A percentile compares a stretch with the other conserved stretches of the same genome.
Conservation (phyloP, 257 asterid species). For the Solanum pinnatisectum region DNA sequence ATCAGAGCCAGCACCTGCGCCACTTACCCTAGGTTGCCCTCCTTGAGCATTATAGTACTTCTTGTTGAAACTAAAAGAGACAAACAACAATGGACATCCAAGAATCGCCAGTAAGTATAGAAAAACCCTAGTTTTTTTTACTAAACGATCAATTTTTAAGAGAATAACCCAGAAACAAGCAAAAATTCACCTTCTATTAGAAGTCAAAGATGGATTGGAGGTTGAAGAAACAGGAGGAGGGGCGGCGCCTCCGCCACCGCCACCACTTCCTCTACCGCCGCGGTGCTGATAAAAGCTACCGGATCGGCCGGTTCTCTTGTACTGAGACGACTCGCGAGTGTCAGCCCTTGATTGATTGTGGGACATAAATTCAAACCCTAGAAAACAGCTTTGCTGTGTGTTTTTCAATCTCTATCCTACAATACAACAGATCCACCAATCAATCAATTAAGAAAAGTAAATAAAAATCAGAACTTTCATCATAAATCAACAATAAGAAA, state of each 20-base stretch:
- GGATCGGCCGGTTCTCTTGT: slow-evolving; percentile 28
- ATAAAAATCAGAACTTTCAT: slow-evolving; percentile 8
- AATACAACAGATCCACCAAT: slow-evolving; percentile 39
- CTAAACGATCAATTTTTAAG: neutral
- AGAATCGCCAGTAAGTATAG: neutral
- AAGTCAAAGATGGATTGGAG: slow-evolving; percentile 9
- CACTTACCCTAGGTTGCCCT: slow-evolving; percentile 33
- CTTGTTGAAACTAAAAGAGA: slow-evolving; percentile 28
- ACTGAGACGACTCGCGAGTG: slow-evolving; percentile 26
- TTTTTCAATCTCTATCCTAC: neutral
- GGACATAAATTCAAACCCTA: slow-evolving; percentile 35
- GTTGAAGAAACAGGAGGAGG: slow-evolving; percentile 9
- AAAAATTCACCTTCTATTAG: slow-evolving; percentile 15
- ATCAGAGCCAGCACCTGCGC: slow-evolving; percentile 19
- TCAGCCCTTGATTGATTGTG: slow-evolving; percentile 31
- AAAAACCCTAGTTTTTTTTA: slow-evolving; percentile 8
- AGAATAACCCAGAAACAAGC: neutral
- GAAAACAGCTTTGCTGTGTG: slow-evolving; percentile 2
- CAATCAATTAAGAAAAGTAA: neutral
- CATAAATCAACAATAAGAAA: neutral
- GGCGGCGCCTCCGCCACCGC: slow-evolving; percentile 22
- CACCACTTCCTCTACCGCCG: slow-evolving; percentile 19
- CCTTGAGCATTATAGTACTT: slow-evolving; percentile 51
- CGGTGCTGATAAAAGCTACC: slow-evolving; percentile 14
- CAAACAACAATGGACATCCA: neutral